Conservation (phyloP, 352 stramenopile genomes). For the Phytophthora ohioensis region DNA sequence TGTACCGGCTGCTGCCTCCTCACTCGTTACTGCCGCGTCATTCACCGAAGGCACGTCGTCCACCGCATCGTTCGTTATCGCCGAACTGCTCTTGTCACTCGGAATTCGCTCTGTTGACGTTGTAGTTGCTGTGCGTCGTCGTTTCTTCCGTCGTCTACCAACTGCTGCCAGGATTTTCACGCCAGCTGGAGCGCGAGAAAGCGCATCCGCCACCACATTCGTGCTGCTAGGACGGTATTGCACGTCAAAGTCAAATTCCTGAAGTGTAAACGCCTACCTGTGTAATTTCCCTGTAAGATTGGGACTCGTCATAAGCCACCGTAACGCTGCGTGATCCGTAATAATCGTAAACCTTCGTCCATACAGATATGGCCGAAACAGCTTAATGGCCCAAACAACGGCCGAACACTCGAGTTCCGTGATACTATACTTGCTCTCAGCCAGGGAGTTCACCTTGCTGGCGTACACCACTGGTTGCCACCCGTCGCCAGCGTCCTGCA, state of each 20-base stretch:
- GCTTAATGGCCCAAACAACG: not conserved
- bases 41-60: no score
- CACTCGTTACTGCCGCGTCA: no score
- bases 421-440: not conserved
- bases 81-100: not conserved
- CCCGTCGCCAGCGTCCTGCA: conserved; percentile 2
- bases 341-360: not conserved
- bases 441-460: not conserved
- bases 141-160: not conserved
- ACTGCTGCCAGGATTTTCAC: not conserved
- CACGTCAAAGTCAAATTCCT: not conserved
- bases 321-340: not conserved
- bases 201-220: not conserved
- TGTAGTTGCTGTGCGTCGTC: not conserved
- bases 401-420: conserved; percentile 1
- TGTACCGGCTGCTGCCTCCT: no score
- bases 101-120: not conserved
- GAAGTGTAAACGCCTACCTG: not conserved
- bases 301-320: not conserved
- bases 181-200: not conserved
- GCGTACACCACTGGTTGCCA: not conserved
- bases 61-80: not conserved
- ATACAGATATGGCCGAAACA: not conserved
- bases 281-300: not conserved
- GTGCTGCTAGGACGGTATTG: not conserved